Evolutionary conservation across 2,329 filamentous ascomycete genomes (phyloP).

Genomic region (Aureobasidium subglaciale): DNA sequence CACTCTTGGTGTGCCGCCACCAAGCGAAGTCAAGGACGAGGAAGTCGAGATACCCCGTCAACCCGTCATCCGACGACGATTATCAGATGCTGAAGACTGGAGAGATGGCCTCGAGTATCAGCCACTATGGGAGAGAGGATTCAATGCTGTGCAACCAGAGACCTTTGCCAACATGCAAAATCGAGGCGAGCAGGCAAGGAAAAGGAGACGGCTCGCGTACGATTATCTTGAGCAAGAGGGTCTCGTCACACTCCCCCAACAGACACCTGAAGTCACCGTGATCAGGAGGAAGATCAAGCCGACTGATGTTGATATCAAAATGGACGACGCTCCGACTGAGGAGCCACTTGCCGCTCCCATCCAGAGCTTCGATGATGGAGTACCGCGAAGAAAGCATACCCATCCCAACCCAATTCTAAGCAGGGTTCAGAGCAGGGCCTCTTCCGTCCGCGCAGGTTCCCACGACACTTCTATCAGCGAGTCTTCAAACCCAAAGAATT

Average conservation of each 20-base stretch:
- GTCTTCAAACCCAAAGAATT: background rate
- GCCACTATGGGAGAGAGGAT: slow-evolving; percentile 42
- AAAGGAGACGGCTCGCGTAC: slow-evolving; percentile 15
- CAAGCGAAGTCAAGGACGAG: slow-evolving; percentile 20
- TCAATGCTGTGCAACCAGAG: background rate
- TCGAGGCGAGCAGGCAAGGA: slow-evolving; percentile 15
- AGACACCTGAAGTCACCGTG: background rate
- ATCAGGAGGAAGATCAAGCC: background rate
- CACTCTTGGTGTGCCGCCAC: slow-evolving; percentile 31
- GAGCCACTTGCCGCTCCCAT: background rate
- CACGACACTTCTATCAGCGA: background rate
- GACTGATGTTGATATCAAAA: background rate
- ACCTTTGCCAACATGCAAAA: slow-evolving; percentile 18
- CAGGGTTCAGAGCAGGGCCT: background rate
- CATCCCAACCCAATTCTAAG: background rate
- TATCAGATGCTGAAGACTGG: slow-evolving; percentile 37
- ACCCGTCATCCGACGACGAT: slow-evolving; percentile 28
- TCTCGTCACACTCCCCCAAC: background rate
- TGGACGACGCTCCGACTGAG: background rate
- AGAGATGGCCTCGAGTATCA: slow-evolving; percentile 39
- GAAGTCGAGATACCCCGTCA: slow-evolving; percentile 19
- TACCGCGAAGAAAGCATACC: background rate
- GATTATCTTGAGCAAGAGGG: background rate
- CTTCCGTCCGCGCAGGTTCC: background rate
- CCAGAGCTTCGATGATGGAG: background rate